A percentile compares a stretch with the other conserved stretches of the same genome.
Evolutionary conservation across 202 grass and related monocot species (phyloP).

Genomic region (Schoenoplectus tabernaemontani): DNA sequence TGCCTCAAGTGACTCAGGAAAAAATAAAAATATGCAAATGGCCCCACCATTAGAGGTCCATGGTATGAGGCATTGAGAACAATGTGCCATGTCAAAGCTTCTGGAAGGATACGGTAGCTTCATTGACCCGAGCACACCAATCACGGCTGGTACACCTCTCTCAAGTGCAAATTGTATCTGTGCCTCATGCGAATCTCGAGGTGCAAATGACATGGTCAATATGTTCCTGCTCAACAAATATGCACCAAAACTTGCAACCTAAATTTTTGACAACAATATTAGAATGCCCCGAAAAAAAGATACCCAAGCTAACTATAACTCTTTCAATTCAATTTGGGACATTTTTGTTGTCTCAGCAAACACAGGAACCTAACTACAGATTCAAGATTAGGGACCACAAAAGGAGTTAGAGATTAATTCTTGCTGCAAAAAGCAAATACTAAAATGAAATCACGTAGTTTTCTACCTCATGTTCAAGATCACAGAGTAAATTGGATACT

Average conservation of each 20-base stretch:
- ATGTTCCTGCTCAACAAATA: constrained; percentile 82
- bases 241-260: constrained; percentile 92
- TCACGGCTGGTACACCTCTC: constrained; percentile 83
- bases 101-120: constrained; percentile 64
- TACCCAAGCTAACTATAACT: background rate
- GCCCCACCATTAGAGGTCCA: constrained; percentile 66
- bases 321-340: background rate
- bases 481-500: background rate
- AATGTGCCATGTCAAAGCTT: constrained; percentile 90
- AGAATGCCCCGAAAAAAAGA: background rate
- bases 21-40: constrained; percentile 17
- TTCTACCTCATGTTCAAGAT: background rate
- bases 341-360: background rate
- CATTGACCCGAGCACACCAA: constrained; percentile 79
- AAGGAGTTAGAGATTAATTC: background rate
- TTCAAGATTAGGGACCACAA: background rate
- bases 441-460: background rate
- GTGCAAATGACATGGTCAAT: constrained; percentile 91
- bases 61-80: constrained; percentile 79
- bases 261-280: constrained; percentile 22
- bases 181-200: constrained; percentile 68
- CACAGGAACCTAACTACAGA: background rate
- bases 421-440: background rate
- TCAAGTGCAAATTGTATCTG: constrained; percentile 92
- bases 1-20: background rate